Base-by-base conservation (phyloP, 768 basidiomycete species). In the Trametes coccinea region DNA sequence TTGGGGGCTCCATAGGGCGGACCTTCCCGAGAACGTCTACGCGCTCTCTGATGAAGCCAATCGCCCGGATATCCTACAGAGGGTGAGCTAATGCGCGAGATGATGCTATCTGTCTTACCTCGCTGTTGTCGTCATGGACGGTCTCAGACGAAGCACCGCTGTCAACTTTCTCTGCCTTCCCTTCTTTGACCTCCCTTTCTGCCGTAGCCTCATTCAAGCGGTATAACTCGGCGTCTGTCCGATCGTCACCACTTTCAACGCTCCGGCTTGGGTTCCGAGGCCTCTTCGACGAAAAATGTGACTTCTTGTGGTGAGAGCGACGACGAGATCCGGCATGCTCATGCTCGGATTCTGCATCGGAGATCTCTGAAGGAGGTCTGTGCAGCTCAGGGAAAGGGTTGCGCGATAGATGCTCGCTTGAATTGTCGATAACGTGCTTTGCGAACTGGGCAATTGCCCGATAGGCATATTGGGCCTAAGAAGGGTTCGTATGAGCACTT, bases 1-100 rank as follows among this genome's bases (percentile, higher is more conserved):
- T 76, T 45, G 73, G 72, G 0, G 83, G 76, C 66, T 93, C 91
- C 79, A 93, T 83, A 0, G 83, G 77, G 34, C 92, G 80, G 5
- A 82, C 74, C 6, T 73, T 69, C 0, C 91, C 91, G 31, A 78
- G 73, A 4, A 84, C 79, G 61, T 87, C 80, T 16, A 93, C 86
- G 14, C 92, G 81, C 70, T 93, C 90, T 7, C 92, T 82, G 64
- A 92, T 83, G 83, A 92, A 82, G 13, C 71, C 16, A 10, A 77
- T 68, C 16, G 70, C 67, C 13, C 70, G 61, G 22, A 76, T 64
- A 27, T 72, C 71, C 59, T 63, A 41, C 3, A 10, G 1, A 7
- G 2, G 8, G 9, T 56, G 9, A 61, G 59, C 30, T 17, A 27
- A 2, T 1, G 2, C 8, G 27, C 29, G 8, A 9, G 4, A 5